Evolutionary conservation across 2,329 filamentous ascomycete species (phyloP), one percentile per base, ranked within the genome.

Genomic region (Zasmidium citrigriseum): DNA sequence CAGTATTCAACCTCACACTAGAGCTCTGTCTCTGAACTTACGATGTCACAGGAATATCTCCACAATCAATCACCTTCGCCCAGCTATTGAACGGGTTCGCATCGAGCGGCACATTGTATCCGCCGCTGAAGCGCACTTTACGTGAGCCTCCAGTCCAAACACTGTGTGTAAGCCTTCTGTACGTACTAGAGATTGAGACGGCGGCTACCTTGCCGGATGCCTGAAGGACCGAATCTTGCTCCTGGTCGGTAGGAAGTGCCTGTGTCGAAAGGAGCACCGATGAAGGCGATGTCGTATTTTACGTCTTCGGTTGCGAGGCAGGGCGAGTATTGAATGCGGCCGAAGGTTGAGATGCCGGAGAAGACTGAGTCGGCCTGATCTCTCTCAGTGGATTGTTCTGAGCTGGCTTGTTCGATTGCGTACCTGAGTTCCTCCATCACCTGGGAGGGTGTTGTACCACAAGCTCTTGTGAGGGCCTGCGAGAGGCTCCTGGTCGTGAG

Each of bases 291-390:
- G 64, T 96, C 91, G 67, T 89, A 96, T 68, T 87, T 85, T 64
- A 88, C 86, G 23, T 86, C 82, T 44, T 85, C 81, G 61, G 83
- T 87, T n/a, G 84, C 80, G 3, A 96, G 80, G 72, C 91, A 96
- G 2, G 89, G 89, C 58, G 83, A 84, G 75, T 96, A 95, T 4
- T 87, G 86, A 45, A 95, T 78, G 52, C 90, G 86, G 11, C 90
- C 91, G 71, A 95, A 95, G 7, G 91, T 96, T 1, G 89, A 89
- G 69, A 96, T 95, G 24, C 91, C 91, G 1, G 89, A 93, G 76
- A 95, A 96, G 58, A 95, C 90, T 0, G 90, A 92, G 73, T 96
- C 90, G 59, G 90, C 90, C 88, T 93, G 60, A 21, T 24, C 7
- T 41, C 14, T 41, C 34, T 41, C 34, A 41, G 34, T 41, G 12